phyloP scores from a whole-genome alignment of 75 land plant genomes.

The Chamaecyparis obtusa region DNA sequence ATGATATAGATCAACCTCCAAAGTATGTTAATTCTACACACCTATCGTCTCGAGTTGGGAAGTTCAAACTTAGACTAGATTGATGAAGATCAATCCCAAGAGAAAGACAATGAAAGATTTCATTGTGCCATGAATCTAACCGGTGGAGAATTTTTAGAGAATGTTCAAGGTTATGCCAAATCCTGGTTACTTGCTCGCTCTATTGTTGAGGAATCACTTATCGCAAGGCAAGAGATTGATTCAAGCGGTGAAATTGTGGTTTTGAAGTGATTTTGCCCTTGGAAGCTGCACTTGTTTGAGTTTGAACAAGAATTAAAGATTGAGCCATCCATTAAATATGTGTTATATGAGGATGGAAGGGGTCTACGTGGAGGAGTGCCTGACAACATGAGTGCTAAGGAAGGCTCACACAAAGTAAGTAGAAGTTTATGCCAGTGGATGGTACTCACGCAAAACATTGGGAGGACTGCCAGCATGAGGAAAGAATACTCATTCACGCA shows the following conservation, averaged over 20 bases:
- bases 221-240: slow-evolving; percentile 56
- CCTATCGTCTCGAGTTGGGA: slow-evolving; percentile 80
- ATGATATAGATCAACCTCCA: slow-evolving; percentile 79
- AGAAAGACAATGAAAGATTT: slow-evolving; percentile 85
- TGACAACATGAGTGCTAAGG: no score
- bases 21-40: slow-evolving; percentile 79
- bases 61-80: slow-evolving; percentile 86
- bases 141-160: slow-evolving; percentile 91
- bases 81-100: slow-evolving; percentile 82
- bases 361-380: no score
- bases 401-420: no score
- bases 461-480: no score
- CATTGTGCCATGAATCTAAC: slow-evolving; percentile 71
- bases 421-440: no score
- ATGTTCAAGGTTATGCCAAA: slow-evolving; percentile 54
- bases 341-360: no score
- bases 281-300: no score
- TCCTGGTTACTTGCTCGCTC: slow-evolving; percentile 95
- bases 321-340: no score
- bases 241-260: slow-evolving; percentile 84
- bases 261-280: slow-evolving; percentile 71
- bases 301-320: no score
- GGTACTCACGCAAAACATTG: no score
- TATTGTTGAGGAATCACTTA: slow-evolving; percentile 68
- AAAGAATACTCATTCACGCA: no score